Evolutionary conservation across 768 basidiomycete species (phyloP).

Genomic region (button mushroom (Agaricus bisporus)): DNA sequence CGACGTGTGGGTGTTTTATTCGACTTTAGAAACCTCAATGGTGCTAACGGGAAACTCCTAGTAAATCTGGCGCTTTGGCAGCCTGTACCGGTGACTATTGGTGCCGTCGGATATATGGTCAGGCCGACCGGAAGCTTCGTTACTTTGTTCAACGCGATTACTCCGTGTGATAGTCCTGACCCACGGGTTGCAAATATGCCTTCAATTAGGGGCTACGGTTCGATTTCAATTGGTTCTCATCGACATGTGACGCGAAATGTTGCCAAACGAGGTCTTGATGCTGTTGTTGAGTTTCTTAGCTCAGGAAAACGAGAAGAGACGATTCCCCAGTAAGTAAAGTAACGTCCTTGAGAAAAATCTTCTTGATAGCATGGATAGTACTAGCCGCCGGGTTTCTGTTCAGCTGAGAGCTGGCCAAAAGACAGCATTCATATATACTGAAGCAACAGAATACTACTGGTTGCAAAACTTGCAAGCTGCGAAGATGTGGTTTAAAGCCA

Average conservation of each 20-base stretch:
- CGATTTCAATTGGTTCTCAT: slow-evolving; percentile 39
- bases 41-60: slow-evolving; percentile 17
- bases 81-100: slow-evolving; percentile 56
- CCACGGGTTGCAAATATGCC: slow-evolving; percentile 42
- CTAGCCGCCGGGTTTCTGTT: slow-evolving; percentile 52
- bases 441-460: slow-evolving; percentile 64
- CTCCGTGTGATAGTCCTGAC: slow-evolving; percentile 40
- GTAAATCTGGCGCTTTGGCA: slow-evolving; percentile 70
- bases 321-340: slow-evolving; percentile 22
- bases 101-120: slow-evolving; percentile 73
- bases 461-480: slow-evolving; percentile 58
- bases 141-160: slow-evolving; percentile 67
- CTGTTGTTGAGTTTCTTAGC: slow-evolving; percentile 34
- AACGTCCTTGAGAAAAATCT: background rate
- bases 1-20: slow-evolving; percentile 43
- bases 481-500: slow-evolving; percentile 67
- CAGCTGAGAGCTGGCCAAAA: slow-evolving; percentile 61
- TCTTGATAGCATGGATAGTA: slow-evolving; percentile 18
- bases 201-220: slow-evolving; percentile 60
- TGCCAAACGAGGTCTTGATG: slow-evolving; percentile 45
- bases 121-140: slow-evolving; percentile 66
- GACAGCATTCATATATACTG: slow-evolving; percentile 60
- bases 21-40: background rate
- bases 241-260: slow-evolving; percentile 53
- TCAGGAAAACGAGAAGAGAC: slow-evolving; percentile 27